These are phyloP conservation scores for Periconia macrospinosa DNA, from an alignment of 2,329 filamentous ascomycete genomes.

Conservation along the genomic window DNA sequence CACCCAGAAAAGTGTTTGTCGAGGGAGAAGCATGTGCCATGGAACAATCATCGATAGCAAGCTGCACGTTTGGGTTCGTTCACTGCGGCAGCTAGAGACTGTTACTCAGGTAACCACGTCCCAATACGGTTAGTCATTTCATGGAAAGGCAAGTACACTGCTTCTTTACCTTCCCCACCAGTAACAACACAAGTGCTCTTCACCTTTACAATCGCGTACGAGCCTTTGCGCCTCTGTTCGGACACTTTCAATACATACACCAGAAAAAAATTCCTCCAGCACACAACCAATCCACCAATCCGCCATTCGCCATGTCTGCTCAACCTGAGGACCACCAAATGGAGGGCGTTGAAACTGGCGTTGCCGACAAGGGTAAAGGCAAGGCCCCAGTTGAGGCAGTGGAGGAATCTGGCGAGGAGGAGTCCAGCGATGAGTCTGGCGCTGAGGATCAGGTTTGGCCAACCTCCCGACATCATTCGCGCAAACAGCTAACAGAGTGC, in stretches of 20 bases:
- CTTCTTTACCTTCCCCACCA: conserved; percentile 17
- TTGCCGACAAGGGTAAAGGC: conserved; percentile 78
- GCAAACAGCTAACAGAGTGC: conserved; percentile 29
- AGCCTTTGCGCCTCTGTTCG: not conserved
- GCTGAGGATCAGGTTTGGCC: conserved; percentile 59
- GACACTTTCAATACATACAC: not conserved
- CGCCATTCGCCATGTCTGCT: conserved; percentile 29
- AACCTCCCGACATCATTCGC: not conserved
- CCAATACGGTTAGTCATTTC: conserved; percentile 1
- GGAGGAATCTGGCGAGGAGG: conserved; percentile 75
- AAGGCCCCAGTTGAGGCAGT: conserved; percentile 60
- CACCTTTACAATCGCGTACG: conserved; percentile 15
- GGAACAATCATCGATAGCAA: not conserved
- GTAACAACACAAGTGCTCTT: conserved; percentile 25
- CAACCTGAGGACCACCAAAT: conserved; percentile 40
- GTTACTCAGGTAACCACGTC: conserved; percentile 2
- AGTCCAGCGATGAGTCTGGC: conserved; percentile 68
- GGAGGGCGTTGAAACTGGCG: conserved; percentile 45
- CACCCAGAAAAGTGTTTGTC: too few species aligned
- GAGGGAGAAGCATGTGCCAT: too few species aligned
- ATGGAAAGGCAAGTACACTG: conserved; percentile 13
- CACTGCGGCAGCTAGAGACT: not conserved
- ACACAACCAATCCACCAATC: not conserved
- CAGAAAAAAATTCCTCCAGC: not conserved
- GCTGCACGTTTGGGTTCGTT: not conserved